Evolutionary conservation across 2,329 filamentous ascomycete species (phyloP).

Genomic region (Fusarium sarcochroum): DNA sequence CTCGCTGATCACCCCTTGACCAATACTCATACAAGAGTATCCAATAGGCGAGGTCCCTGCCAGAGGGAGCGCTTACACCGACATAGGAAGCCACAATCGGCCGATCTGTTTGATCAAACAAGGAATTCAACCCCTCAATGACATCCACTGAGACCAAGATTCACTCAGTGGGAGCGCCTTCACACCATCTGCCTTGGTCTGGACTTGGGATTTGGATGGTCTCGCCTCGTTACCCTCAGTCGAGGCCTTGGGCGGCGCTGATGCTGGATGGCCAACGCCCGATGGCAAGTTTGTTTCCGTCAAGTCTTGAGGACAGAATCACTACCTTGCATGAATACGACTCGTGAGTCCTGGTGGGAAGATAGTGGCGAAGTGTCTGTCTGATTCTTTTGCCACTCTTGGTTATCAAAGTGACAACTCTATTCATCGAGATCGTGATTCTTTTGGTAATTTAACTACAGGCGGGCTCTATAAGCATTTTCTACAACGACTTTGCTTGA

Average conservation of each 20-base stretch:
- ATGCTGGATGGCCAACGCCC: neutral
- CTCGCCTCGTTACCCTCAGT: neutral
- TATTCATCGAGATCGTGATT: neutral
- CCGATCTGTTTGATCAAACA: neutral
- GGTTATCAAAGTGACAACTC: neutral
- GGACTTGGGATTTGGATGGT: neutral
- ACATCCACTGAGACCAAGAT: neutral
- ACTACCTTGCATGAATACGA: neutral
- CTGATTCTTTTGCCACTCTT: neutral
- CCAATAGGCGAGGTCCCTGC: neutral
- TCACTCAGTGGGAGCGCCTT: neutral
- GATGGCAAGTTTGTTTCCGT: neutral
- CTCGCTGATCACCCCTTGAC: neutral
- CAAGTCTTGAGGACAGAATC: neutral
- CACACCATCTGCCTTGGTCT: conserved; percentile 14
- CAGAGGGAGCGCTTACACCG: neutral
- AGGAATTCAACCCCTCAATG: neutral
- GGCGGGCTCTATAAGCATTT: accelerated
- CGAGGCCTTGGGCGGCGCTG: neutral
- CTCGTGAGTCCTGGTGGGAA: neutral
- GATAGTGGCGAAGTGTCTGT: neutral
- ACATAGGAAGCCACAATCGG: conserved; percentile 7
- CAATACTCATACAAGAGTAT: neutral
- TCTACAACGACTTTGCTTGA: too few species aligned
- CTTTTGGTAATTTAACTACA: neutral